These are phyloP conservation scores for Rubia tinctorum DNA, from an alignment of 305 asterid genomes.

Conservation along the genomic window DNA sequence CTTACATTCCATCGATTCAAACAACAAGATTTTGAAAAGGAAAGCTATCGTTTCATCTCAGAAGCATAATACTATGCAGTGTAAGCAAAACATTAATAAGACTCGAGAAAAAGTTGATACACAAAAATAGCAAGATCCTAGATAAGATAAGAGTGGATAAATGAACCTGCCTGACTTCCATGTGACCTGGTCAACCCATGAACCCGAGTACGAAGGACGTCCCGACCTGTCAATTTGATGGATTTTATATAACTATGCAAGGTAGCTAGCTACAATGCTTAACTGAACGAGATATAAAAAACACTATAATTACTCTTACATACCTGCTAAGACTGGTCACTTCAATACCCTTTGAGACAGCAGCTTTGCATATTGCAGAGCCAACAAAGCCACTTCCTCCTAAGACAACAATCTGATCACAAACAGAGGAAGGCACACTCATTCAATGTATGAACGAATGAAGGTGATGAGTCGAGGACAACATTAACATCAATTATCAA, in stretches of 20 bases:
- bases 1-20: conserved; percentile 2
- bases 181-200: conserved; percentile 94
- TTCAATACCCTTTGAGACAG: conserved; percentile 90
- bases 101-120: neutral
- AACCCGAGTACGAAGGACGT: conserved; percentile 63
- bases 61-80: neutral
- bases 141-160: conserved; percentile 22
- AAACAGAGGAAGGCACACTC: conserved; percentile 10
- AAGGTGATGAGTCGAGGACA: conserved; percentile 5
- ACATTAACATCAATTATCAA: conserved; percentile 2
- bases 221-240: conserved; percentile 58
- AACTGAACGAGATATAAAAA: neutral
- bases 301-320: conserved; percentile 4
- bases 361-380: conserved; percentile 97
- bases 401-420: conserved; percentile 75
- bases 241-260: conserved; percentile 14
- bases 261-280: no score
- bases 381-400: conserved; percentile 99
- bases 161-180: conserved; percentile 85
- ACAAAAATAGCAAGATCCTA: conserved; percentile 1
- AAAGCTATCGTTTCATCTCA: neutral
- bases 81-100: neutral
- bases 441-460: conserved; percentile 16
- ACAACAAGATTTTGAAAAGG: neutral
- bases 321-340: conserved; percentile 98